Conservation (phyloP, 257 asterid species). For the Vinca minor region DNA sequence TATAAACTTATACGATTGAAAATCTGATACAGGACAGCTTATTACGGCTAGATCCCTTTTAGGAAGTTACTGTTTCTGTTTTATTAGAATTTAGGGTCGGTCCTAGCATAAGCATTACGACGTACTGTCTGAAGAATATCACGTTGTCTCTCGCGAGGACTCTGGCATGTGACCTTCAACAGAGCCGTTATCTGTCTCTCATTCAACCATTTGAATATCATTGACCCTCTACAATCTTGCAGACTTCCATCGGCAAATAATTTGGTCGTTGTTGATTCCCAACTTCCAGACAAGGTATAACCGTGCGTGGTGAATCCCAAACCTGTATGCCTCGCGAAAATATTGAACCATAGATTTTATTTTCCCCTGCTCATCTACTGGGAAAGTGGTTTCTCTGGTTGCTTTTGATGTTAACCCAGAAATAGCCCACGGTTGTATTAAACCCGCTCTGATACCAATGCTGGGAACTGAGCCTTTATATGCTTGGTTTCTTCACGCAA, state of each 20-base stretch:
- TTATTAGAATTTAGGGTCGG: too few relatives aligned
- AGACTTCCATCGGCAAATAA: constrained; percentile 94
- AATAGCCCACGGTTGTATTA: too few relatives aligned
- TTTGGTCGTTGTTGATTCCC: constrained; percentile 79
- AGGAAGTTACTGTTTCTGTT: too few relatives aligned
- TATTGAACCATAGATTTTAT: constrained; percentile 72
- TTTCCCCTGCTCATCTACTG: constrained; percentile 80
- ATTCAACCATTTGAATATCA: constrained; percentile 84
- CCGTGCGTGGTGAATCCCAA: constrained; percentile 59
- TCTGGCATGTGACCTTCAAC: constrained; percentile 88
- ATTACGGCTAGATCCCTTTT: too few relatives aligned
- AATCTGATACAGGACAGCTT: too few relatives aligned
- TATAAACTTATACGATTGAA: too few relatives aligned
- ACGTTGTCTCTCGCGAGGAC: constrained; percentile 63
- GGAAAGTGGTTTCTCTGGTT: too few relatives aligned
- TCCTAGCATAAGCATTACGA: constrained; percentile 67
- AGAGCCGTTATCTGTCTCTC: constrained; percentile 86
- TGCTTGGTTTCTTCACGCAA: too few relatives aligned
- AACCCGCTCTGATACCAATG: too few relatives aligned
- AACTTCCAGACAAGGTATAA: constrained; percentile 91
- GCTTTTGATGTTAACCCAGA: too few relatives aligned
- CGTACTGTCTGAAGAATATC: constrained; percentile 79
- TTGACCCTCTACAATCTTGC: constrained; percentile 91
- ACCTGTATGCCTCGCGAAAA: constrained; percentile 69
- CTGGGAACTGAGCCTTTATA: too few relatives aligned